Evolutionary conservation across 495 filamentous ascomycete species (phyloP), one percentile per base, ranked within the genome.

Genomic region (Annulohypoxylon moriforme): DNA sequence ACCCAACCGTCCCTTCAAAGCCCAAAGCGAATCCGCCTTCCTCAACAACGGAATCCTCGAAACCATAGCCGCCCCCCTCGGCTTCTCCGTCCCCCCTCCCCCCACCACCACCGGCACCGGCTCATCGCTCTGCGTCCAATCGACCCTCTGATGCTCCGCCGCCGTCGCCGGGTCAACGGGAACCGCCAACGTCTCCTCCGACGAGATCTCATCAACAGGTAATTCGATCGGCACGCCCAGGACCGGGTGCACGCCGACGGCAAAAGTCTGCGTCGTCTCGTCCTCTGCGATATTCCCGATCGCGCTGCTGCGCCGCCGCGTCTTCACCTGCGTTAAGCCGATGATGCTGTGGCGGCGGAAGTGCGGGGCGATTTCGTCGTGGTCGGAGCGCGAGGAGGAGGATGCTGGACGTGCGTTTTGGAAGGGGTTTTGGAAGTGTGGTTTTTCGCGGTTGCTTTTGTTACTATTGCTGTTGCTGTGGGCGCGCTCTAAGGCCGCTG

Each of bases 51-150:
- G 77, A 14, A 67, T 58, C 42, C 71, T 67, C 4, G 64, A 59
- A 10, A 64, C n/a, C n/a, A n/a, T n/a, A n/a, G n/a, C n/a, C n/a
- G n/a, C n/a, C n/a, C n/a, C n/a, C n/a, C n/a, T n/a, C n/a, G n/a
- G n/a, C n/a, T n/a, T n/a, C n/a, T n/a, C n/a, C n/a, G n/a, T n/a
- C n/a, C n/a, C n/a, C n/a, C n/a, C n/a, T n/a, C n/a, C n/a, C n/a
- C n/a, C n/a, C n/a, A n/a, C n/a, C n/a, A n/a, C n/a, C n/a, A n/a
- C n/a, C 50, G 13, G 66, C 16, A 58, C 33, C 4, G 20, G 11
- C 75, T 85, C 81, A 72, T 84, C 83, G 69, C 79, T 81, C 73
- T 83, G 81, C 58, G 81, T 80, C 82, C 82, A 85, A 68, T 85
- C 82, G 50, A 81, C 79, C 31, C 81, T n/a, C n/a, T n/a, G 79